Base-by-base conservation (phyloP, 2,329 filamentous ascomycete genomes). In the Balansia obtecta region DNA sequence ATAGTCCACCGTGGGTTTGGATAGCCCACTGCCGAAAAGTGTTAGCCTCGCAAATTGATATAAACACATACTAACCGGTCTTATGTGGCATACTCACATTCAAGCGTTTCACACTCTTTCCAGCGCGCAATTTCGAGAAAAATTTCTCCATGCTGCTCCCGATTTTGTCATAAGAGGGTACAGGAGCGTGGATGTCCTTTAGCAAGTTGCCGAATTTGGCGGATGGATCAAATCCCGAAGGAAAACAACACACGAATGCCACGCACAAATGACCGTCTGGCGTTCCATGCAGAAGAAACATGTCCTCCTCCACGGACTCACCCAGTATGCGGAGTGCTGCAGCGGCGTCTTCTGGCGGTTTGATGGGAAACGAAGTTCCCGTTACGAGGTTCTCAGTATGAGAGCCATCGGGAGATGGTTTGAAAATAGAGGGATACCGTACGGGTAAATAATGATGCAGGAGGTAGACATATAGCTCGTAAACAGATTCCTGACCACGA, bases 81-180 rank as follows among this genome's bases (percentile, higher is more conserved):
- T 27, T 4, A 27, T 27, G 27, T 8, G 7, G 27, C 27, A 27
- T 27, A 55, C 58, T 54, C 46, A 75, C 75, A 34, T 79, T 79
- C 4, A 70, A 60, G n/a, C 76, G 61, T 58, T 73, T 75, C 2
- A 71, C 71, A 45, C 63, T 66, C 58, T 68, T 75, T 0, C 74
- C 76, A 0, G 71, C 71, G 49, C 72, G 65, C 0, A 79, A 48
- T 45, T 67, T 69, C 2, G 58, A 56, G 53, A 80, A 79, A 58
- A 74, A 77, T 6, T 68, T 66, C 60, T 80, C 75, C 74, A 80
- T 77, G 52, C 74, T 78, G 0, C 64, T 57, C 0, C 71, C 74
- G 30, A 80, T 77, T 62, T 73, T 77, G 15, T 76, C 70, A 50
- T 77, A 79, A 1, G 66, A 65, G 0, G 77, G 77, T 38, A 80